Conservation (phyloP, 2,329 filamentous ascomycete species). For the Fusarium secorum region DNA sequence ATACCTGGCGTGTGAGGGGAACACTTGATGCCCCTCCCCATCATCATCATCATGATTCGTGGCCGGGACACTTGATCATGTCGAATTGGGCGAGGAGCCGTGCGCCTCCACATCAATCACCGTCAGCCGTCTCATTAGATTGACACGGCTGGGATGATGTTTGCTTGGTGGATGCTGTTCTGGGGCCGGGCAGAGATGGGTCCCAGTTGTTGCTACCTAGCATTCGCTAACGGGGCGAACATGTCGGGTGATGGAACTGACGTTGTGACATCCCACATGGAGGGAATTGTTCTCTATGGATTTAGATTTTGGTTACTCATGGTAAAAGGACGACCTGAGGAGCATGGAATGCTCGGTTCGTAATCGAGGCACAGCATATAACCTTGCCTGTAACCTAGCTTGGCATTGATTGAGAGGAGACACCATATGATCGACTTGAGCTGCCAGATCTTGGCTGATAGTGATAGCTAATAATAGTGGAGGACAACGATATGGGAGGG, state of each 20-base stretch:
- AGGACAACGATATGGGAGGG: constrained; percentile 15
- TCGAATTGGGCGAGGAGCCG: constrained; percentile 16
- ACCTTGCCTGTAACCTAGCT: not conserved
- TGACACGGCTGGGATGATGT: constrained; percentile 12
- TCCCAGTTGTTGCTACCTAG: constrained; percentile 16
- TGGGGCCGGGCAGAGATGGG: constrained; percentile 27
- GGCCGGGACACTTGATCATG: not conserved
- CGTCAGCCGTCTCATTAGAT: constrained; percentile 4
- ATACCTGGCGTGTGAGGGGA: constrained; percentile 14
- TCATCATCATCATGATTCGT: constrained; percentile 17
- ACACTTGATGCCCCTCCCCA: constrained; percentile 17
- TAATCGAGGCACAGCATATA: not conserved
- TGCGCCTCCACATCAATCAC: constrained; percentile 22
- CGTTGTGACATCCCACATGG: constrained; percentile 30
- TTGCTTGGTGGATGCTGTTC: constrained; percentile 27
- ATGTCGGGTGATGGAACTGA: constrained; percentile 33
- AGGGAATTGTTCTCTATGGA: constrained; percentile 2
- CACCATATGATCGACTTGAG: constrained; percentile 34
- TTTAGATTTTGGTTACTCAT: not conserved
- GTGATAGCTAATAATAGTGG: constrained; percentile 16
- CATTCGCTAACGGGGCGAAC: constrained; percentile 33
- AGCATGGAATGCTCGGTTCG: not conserved
- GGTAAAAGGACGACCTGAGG: not conserved
- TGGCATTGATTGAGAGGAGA: constrained; percentile 16
- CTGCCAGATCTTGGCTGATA: constrained; percentile 22